These are phyloP conservation scores for Parascedosporium putredinis DNA, from an alignment of 2,329 filamentous ascomycete species.

Conservation along the genomic window DNA sequence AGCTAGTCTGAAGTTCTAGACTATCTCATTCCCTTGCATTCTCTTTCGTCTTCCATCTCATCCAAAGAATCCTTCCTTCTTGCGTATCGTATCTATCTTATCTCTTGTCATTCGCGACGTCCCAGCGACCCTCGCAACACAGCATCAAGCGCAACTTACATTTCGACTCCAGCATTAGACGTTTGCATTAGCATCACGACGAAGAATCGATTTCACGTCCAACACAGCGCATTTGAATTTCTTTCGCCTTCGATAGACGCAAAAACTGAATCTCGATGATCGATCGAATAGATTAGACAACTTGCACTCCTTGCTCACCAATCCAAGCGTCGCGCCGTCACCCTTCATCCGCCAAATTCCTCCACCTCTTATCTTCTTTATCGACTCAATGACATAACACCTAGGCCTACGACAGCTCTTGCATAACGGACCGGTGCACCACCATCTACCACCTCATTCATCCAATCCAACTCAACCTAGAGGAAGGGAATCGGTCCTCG, in stretches of 20 bases:
- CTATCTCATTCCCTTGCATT: background rate
- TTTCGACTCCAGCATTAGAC: too few relatives aligned
- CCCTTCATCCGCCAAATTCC: background rate
- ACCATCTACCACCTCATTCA: too few relatives aligned
- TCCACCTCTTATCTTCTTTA: too few relatives aligned
- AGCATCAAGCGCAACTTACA: too few relatives aligned
- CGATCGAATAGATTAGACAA: background rate
- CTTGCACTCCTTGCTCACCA: background rate
- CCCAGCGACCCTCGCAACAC: too few relatives aligned
- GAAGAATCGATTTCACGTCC: too few relatives aligned
- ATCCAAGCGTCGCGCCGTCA: background rate
- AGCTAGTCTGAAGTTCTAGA: constrained; percentile 1
- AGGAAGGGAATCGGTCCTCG: background rate
- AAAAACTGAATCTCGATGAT: too few relatives aligned
- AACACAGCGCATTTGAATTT: too few relatives aligned
- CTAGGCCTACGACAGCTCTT: background rate
- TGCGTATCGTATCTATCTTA: background rate
- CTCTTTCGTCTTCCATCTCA: background rate
- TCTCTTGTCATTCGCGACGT: too few relatives aligned
- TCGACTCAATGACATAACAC: background rate
- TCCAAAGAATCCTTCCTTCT: background rate
- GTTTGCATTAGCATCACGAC: too few relatives aligned
- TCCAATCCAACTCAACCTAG: background rate
- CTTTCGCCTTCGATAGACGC: too few relatives aligned
- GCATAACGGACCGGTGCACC: background rate